Percentiles rank a stretch among this genome's conserved stretches.
phyloP scores from a whole-genome alignment of 148 eudicot species.

The Cornus suecica region DNA sequence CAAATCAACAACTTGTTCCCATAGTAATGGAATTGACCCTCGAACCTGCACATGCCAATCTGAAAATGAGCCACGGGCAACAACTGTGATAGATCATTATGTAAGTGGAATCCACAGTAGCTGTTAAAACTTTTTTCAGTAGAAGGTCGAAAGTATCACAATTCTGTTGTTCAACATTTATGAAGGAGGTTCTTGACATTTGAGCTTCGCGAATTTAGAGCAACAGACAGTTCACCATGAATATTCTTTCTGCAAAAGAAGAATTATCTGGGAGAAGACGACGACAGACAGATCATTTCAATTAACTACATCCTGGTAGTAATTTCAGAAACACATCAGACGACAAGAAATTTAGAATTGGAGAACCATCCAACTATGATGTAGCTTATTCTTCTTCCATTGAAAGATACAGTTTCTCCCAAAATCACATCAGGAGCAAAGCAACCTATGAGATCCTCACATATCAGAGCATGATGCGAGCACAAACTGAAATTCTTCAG shows the following conservation, averaged over 20 bases:
- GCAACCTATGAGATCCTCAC: background rate
- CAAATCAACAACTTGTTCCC: constrained; percentile 98
- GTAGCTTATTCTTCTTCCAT: background rate
- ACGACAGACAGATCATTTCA: background rate
- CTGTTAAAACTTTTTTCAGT: background rate
- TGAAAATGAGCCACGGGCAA: constrained; percentile 8
- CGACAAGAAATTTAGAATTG: background rate
- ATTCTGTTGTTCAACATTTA: background rate
- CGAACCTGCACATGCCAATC: constrained; percentile 62
- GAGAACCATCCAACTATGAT: background rate
- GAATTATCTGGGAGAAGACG: background rate
- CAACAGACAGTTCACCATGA: background rate
- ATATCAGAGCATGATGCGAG: background rate
- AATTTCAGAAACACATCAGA: background rate
- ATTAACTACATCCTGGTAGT: background rate
- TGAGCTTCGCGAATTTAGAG: constrained; percentile 1
- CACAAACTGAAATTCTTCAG: background rate
- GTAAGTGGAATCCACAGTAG: background rate
- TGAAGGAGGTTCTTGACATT: background rate
- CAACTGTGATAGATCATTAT: background rate
- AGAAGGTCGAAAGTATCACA: background rate
- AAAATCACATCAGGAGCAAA: background rate
- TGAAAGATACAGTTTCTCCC: background rate
- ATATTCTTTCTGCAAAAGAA: background rate
- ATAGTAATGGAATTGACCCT: constrained; percentile 91